Evolutionary conservation across 371 early-diverging fungal genomes (phyloP).

Genomic region (Zychaea mexicana): DNA sequence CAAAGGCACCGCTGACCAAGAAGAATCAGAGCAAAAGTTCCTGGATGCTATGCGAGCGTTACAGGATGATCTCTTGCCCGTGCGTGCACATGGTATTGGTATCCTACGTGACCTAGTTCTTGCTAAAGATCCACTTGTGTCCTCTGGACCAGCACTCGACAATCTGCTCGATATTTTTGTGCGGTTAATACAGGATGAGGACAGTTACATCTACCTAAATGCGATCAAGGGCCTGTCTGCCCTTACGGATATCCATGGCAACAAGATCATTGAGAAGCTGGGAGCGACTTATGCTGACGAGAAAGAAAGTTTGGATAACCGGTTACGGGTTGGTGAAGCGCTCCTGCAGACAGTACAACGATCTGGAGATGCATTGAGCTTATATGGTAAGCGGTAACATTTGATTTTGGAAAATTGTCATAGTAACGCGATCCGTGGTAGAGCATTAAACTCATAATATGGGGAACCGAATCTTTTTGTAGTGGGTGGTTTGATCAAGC

Average conservation of each 20-base stretch:
- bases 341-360: conserved; percentile 84
- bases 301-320: conserved; percentile 65
- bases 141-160: conserved; percentile 55
- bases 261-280: conserved; percentile 65
- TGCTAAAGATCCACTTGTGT: conserved; percentile 58
- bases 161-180: conserved; percentile 75
- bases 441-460: too few relatives aligned
- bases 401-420: too few relatives aligned
- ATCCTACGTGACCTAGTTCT: conserved; percentile 79
- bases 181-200: conserved; percentile 73
- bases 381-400: conserved; percentile 56
- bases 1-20: conserved; percentile 26
- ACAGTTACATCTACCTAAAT: conserved; percentile 88
- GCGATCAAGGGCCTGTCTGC: conserved; percentile 85
- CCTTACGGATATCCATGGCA: conserved; percentile 79
- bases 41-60: conserved; percentile 78
- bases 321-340: conserved; percentile 88
- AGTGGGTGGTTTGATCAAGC: conserved; percentile 67
- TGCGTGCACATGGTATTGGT: conserved; percentile 86
- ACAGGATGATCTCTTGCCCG: conserved; percentile 78
- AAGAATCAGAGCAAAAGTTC: conserved; percentile 57
- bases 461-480: not conserved
- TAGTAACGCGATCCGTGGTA: too few relatives aligned
- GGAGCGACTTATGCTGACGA: conserved; percentile 65
- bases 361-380: conserved; percentile 76